Percentiles rank a stretch among this genome's conserved stretches.
phyloP scores from a whole-genome alignment of 192 early-diverging fungal genomes.

The Linderina pennispora region DNA sequence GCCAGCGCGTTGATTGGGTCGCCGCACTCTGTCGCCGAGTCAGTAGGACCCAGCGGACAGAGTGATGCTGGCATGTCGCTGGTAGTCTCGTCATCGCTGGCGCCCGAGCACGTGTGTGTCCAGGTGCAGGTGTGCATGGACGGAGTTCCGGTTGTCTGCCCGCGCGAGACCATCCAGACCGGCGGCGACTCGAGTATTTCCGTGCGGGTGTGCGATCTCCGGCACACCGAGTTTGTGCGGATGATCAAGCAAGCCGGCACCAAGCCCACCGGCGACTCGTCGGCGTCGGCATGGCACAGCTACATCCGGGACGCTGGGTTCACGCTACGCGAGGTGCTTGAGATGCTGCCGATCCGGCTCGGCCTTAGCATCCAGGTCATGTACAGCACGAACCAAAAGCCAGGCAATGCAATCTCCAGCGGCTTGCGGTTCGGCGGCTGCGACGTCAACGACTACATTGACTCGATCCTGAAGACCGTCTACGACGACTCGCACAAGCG shows the following conservation, averaged over 20 bases:
- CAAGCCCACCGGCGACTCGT: conserved; percentile 1
- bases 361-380: conserved; percentile 86
- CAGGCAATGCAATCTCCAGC: too few relatives aligned
- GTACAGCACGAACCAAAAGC: conserved; percentile 88
- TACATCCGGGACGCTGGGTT: conserved; percentile 30
- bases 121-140: conserved; percentile 89
- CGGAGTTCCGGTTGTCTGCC: conserved; percentile 78
- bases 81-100: conserved; percentile 52
- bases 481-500: conserved; percentile 62
- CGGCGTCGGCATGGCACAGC: conserved; percentile 27
- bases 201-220: conserved; percentile 38
- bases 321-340: conserved; percentile 40
- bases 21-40: conserved; percentile 24
- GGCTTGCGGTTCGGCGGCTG: conserved; percentile 36
- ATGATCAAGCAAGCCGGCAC: conserved; percentile 9
- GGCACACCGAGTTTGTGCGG: conserved; percentile 45
- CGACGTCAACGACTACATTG: conserved; percentile 81
- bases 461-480: conserved; percentile 79
- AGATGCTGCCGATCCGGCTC: conserved; percentile 55
- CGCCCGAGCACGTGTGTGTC: conserved; percentile 85
- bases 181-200: conserved; percentile 22
- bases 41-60: conserved; percentile 9
- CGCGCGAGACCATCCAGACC: conserved; percentile 42
- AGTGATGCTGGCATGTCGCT: conserved; percentile 15
- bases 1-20: conserved; percentile 24